phyloP scores from a whole-genome alignment of 2,329 filamentous ascomycete genomes.

The Ceratocystis harringtonii region DNA sequence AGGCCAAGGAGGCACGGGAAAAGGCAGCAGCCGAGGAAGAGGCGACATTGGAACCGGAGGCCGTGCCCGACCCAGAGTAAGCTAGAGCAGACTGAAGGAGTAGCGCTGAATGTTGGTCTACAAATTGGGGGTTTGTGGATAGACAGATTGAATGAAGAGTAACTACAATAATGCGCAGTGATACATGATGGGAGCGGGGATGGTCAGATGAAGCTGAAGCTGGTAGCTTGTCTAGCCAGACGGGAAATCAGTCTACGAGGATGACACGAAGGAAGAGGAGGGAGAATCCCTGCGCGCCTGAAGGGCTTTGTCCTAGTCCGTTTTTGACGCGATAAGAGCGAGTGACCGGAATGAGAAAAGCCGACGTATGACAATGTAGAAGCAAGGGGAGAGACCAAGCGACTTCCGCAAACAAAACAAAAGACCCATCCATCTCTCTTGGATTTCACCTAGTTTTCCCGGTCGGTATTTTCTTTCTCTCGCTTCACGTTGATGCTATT shows the following conservation, averaged over 20 bases:
- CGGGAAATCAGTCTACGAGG: too few species aligned
- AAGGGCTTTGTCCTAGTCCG: not conserved
- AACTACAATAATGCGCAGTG: not conserved
- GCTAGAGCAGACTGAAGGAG: not conserved
- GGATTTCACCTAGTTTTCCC: not conserved
- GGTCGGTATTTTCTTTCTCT: not conserved
- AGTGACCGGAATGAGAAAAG: not conserved
- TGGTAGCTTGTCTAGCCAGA: too few species aligned
- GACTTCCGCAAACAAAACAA: not conserved
- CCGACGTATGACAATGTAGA: not conserved
- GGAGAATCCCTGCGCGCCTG: not conserved
- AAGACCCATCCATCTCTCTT: not conserved
- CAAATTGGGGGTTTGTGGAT: not conserved
- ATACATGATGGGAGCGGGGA: not conserved
- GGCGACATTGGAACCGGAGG: not conserved
- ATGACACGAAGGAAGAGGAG: not conserved
- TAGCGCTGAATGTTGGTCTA: not conserved
- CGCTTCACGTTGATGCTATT: not conserved
- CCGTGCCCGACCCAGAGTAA: conserved; percentile 17
- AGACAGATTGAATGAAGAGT: not conserved
- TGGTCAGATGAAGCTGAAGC: too few species aligned
- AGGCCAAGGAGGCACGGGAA: conserved; percentile 15
- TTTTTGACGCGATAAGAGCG: not conserved
- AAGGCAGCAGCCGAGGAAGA: not conserved
- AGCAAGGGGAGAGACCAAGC: not conserved